Conservation (phyloP, 2,329 filamentous ascomycete genomes). For the Claviceps sp. region DNA sequence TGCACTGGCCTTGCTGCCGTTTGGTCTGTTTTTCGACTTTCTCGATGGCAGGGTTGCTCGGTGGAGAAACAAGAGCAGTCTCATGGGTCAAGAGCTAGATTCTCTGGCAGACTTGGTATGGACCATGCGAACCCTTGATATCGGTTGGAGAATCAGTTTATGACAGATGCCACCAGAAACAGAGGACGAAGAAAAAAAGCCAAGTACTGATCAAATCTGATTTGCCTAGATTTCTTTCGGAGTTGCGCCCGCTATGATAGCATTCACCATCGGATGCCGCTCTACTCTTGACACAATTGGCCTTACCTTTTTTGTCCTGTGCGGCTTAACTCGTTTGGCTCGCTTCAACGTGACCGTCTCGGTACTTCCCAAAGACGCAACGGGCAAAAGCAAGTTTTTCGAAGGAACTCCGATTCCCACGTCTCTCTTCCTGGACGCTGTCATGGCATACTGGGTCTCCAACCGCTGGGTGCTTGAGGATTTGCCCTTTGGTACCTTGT, state of each 20-base stretch:
- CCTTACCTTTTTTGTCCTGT: conserved; percentile 83
- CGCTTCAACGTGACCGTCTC: conserved; percentile 95
- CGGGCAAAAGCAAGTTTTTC: conserved; percentile 88
- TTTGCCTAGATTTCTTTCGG: conserved; percentile 82
- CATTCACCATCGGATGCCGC: conserved; percentile 80
- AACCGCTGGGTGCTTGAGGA: conserved; percentile 66
- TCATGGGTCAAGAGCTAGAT: conserved; percentile 97
- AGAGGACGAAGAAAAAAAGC: not conserved
- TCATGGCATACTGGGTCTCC: conserved; percentile 85
- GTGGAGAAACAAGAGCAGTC: conserved; percentile 90
- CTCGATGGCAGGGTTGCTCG: conserved; percentile 94
- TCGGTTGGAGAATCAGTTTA: not conserved
- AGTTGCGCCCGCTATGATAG: conserved; percentile 72
- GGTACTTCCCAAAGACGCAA: conserved; percentile 78
- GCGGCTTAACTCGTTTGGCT: conserved; percentile 82
- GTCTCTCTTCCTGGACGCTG: conserved; percentile 60
- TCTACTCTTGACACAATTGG: conserved; percentile 68
- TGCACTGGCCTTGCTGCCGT: conserved; percentile 76
- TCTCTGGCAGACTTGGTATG: conserved; percentile 86
- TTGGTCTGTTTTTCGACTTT: conserved; percentile 94
- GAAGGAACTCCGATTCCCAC: conserved; percentile 96
- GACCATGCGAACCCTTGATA: not conserved
- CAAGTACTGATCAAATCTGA: not conserved
- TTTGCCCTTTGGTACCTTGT: conserved; percentile 62
- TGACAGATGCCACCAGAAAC: not conserved